Base-by-base conservation (phyloP, 805 yeast species). In the Teunomyces lycoperdinae region DNA sequence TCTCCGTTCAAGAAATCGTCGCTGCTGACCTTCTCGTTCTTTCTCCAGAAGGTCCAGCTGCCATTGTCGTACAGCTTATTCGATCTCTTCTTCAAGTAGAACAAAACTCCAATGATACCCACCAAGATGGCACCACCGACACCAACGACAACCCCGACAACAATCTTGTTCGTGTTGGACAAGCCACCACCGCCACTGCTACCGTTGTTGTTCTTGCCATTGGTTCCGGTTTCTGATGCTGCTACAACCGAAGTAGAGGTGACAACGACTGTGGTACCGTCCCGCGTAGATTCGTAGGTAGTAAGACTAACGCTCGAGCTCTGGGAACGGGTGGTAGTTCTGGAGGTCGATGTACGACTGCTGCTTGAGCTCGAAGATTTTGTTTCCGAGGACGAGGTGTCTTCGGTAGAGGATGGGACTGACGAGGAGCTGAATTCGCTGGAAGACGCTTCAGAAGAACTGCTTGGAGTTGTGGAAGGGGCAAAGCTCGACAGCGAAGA, bases 41-140 rank as follows among this genome's bases (percentile, higher is more conserved):
- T 72, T 58, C 77, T 66, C 78, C 78, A 73, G 66, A 73, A 73
- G 3, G 78, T 73, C 78, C 78, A 73, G 20, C 75, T 70, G 6
- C 71, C 64, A 39, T 56, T 58, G 29, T 55, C 49, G 50, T 53
- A 50, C 24, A 54, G 64, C 44, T 58, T 61, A 49, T 59, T 62
- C 24, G 63, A 56, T 58, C 71, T 70, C 52, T 58, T 65, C 59
- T 63, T 70, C 46, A 70, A 55, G 53, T 62, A 58, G 59, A 64
- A 71, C 35, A 71, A 58, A 14, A 69, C 55, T 0, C 61, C 71
- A 2, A 64, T 50, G 26, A 73, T 56, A 5, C 68, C 76, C 9
- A 72, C 27, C 44, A 73, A 57, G 35, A 73, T 58, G 5, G 75
- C 60, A 8, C 77, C 77, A 41, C 77, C 77, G 13, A 73, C 74